Conservation (phyloP, 129 eudicot species). For the Helianthus annuus region DNA sequence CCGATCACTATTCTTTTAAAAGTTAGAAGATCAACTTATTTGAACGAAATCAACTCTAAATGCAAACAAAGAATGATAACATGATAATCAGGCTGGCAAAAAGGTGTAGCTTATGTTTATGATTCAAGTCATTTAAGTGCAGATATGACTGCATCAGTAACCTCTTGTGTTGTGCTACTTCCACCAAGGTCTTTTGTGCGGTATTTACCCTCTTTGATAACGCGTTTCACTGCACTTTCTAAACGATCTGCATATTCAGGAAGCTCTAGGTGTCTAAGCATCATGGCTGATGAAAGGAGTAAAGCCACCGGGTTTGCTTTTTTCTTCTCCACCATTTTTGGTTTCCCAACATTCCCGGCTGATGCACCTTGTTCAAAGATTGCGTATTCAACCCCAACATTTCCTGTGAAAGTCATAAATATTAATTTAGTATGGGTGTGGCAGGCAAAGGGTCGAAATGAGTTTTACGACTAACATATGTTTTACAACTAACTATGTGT, state of each 20-base stretch:
- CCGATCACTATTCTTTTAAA: conserved; percentile 31
- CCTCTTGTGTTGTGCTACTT: conserved; percentile 68
- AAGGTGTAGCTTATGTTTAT: conserved; percentile 8
- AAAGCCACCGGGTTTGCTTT: conserved; percentile 86
- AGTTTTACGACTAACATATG: neutral
- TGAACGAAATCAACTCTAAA: neutral
- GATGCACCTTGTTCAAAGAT: conserved; percentile 95
- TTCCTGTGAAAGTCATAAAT: conserved; percentile 43
- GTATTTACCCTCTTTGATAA: conserved; percentile 59
- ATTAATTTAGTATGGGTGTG: neutral
- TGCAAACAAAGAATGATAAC: neutral
- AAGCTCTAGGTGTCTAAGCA: conserved; percentile 81
- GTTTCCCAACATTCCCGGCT: conserved; percentile 86
- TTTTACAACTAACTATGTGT: neutral
- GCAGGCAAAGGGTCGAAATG: neutral
- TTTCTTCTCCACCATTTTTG: conserved; percentile 55
- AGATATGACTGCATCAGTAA: conserved; percentile 79
- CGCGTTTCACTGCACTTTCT: conserved; percentile 79
- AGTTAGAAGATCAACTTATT: conserved; percentile 37
- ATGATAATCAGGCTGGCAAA: neutral
- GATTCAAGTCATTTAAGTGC: conserved; percentile 42
- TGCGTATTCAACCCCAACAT: conserved; percentile 76
- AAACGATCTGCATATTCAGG: conserved; percentile 75
- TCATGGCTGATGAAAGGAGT: conserved; percentile 88
- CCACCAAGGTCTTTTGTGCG: conserved; percentile 85